A percentile compares a stretch with the other conserved stretches of the same genome.
Evolutionary conservation across 305 asterid species (phyloP).

Genomic region (Stenogyne calaminthoides): DNA sequence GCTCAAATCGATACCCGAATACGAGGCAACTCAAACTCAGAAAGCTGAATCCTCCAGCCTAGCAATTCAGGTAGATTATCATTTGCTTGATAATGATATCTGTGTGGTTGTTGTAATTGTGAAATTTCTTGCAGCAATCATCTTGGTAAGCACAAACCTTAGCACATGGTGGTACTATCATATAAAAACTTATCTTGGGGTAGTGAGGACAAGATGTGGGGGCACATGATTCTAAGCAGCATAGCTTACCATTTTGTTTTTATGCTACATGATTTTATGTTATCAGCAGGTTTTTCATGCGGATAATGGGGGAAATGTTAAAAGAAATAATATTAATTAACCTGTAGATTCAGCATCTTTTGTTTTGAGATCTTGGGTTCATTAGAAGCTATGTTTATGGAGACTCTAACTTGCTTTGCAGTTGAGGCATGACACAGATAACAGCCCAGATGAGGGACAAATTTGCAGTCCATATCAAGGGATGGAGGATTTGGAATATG

Average conservation of each 20-base stretch:
- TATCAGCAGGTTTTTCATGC: neutral
- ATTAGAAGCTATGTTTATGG: neutral
- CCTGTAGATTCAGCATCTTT: neutral
- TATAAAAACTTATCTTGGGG: neutral
- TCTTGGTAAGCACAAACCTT: neutral
- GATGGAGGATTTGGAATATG: slow-evolving; percentile 46
- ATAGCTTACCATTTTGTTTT: neutral
- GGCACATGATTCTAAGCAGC: neutral
- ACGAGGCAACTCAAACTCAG: slow-evolving; percentile 33
- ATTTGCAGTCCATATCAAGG: slow-evolving; percentile 30
- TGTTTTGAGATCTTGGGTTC: neutral
- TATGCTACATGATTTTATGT: neutral
- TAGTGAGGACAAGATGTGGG: neutral
- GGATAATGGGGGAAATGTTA: neutral
- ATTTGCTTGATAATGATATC: neutral
- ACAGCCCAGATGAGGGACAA: slow-evolving; percentile 28
- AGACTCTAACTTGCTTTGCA: slow-evolving; percentile 27
- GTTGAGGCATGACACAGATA: slow-evolving; percentile 31
- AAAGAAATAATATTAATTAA: neutral
- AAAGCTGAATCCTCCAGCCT: slow-evolving; percentile 12
- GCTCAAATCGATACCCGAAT: slow-evolving; percentile 61
- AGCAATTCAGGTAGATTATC: slow-evolving; percentile 45
- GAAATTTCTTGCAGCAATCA: neutral
- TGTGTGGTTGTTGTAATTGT: neutral
- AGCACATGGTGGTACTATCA: neutral